Conservation (phyloP, 495 filamentous ascomycete species). For the Talaromyces adpressus region DNA sequence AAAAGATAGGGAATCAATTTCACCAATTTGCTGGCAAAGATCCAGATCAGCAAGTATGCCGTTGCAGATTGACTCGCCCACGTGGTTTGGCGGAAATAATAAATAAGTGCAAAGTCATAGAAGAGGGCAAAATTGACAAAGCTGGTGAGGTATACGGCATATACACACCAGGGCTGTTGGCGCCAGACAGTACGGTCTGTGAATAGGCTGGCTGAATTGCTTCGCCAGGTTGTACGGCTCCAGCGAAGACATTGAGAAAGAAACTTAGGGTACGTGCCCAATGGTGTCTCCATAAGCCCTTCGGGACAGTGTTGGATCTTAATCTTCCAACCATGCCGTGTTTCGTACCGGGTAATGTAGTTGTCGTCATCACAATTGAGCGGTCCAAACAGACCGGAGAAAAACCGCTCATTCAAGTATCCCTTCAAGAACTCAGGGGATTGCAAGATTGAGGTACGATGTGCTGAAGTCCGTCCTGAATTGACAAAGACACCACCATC, state of each 20-base stretch:
- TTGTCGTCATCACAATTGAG: conserved; percentile 26
- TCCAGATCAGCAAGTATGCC: conserved; percentile 21
- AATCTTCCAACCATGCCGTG: conserved; percentile 48
- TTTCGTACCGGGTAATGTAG: conserved; percentile 56
- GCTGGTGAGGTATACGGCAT: conserved; percentile 52
- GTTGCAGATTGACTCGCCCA: neutral
- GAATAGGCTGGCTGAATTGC: conserved; percentile 50
- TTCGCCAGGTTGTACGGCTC: conserved; percentile 60
- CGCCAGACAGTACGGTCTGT: conserved; percentile 42
- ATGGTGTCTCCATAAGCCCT: conserved; percentile 51
- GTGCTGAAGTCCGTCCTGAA: conserved; percentile 44
- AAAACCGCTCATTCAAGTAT: conserved; percentile 50
- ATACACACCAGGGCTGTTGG: conserved; percentile 54
- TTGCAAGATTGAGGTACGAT: conserved; percentile 41
- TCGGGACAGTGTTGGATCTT: conserved; percentile 54
- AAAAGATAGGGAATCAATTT: conserved; percentile 54
- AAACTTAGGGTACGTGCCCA: conserved; percentile 50
- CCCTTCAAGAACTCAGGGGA: conserved; percentile 36
- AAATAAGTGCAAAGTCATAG: conserved; percentile 44
- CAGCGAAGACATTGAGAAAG: conserved; percentile 53
- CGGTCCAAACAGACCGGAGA: conserved; percentile 42
- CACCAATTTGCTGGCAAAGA: conserved; percentile 49
- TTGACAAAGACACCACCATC: conserved; percentile 52
- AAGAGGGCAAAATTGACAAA: conserved; percentile 53
- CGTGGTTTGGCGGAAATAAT: conserved; percentile 2